phyloP scores from a whole-genome alignment of 352 stramenopile genomes.

The Pythium oligandrum region DNA sequence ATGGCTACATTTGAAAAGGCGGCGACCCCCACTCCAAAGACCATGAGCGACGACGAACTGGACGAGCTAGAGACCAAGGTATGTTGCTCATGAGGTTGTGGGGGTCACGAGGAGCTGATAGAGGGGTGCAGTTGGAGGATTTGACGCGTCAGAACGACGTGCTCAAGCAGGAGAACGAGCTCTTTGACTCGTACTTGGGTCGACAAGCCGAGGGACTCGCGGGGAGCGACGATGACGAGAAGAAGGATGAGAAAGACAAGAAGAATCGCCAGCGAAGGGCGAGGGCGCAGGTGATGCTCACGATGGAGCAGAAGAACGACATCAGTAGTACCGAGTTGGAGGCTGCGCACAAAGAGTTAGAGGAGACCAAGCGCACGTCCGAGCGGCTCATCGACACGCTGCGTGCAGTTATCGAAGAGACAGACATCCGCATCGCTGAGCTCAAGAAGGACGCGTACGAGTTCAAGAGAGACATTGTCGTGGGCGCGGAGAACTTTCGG shows the following conservation, averaged over 20 bases:
- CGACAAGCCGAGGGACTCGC: constrained; percentile 40
- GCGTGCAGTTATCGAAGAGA: constrained; percentile 90
- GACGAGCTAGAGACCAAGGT: constrained; percentile 73
- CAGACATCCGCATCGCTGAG: constrained; percentile 91
- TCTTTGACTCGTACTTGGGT: constrained; percentile 85
- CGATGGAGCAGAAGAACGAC: constrained; percentile 92
- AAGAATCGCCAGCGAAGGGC: constrained; percentile 49
- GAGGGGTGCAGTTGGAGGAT: constrained; percentile 65
- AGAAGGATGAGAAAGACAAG: constrained; percentile 48
- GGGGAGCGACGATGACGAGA: constrained; percentile 68
- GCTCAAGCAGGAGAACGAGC: constrained; percentile 88
- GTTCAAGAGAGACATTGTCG: constrained; percentile 94
- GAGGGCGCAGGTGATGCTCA: constrained; percentile 66
- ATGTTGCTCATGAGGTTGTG: background rate
- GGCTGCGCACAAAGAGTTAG: constrained; percentile 82
- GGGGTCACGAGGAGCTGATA: too few relatives aligned
- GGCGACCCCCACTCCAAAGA: background rate
- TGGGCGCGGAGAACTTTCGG: constrained; percentile 91
- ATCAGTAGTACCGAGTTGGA: constrained; percentile 87
- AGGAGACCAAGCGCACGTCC: constrained; percentile 87
- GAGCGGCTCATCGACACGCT: constrained; percentile 94
- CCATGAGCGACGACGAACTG: constrained; percentile 62
- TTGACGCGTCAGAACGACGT: constrained; percentile 84
- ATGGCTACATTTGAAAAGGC: too few relatives aligned
- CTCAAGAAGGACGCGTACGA: constrained; percentile 96